phyloP scores from a whole-genome alignment of 2,329 filamentous ascomycete genomes.

The Cladophialophora psammophila region DNA sequence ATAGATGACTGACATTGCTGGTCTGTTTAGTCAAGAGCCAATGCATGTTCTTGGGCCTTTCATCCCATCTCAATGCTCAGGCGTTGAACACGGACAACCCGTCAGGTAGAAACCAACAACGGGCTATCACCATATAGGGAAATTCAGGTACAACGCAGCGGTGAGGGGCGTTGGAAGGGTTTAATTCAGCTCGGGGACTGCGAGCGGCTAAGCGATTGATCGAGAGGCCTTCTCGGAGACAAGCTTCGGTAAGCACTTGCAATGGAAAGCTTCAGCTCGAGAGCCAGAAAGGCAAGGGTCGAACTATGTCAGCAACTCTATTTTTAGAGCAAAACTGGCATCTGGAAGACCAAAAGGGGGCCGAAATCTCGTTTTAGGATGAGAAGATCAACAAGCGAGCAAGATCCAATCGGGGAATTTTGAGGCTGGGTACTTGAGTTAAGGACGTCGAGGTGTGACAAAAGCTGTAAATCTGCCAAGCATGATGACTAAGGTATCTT shows the following conservation, averaged over 20 bases:
- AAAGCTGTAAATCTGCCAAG: slow-evolving; percentile 16
- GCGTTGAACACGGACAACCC: background rate
- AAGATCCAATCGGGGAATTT: background rate
- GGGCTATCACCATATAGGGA: background rate
- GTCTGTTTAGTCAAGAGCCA: background rate
- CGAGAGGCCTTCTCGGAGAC: slow-evolving; percentile 8
- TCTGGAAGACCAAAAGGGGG: slow-evolving; percentile 8
- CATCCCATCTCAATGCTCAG: background rate
- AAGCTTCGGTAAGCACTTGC: slow-evolving; percentile 34
- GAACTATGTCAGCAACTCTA: slow-evolving; percentile 29
- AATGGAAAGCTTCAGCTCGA: slow-evolving; percentile 24
- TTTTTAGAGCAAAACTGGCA: slow-evolving; percentile 18
- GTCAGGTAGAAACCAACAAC: background rate
- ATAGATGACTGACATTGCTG: background rate
- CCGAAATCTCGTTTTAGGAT: background rate
- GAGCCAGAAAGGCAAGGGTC: background rate
- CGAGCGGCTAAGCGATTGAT: slow-evolving; percentile 11
- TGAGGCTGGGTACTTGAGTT: background rate
- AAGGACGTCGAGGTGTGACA: background rate
- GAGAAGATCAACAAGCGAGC: background rate
- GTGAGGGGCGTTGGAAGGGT: slow-evolving; percentile 4
- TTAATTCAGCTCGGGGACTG: slow-evolving; percentile 16
- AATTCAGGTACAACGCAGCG: slow-evolving; percentile 10
- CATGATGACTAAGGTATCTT: background rate
- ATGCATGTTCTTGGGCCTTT: background rate